Conservation (phyloP, 2,329 filamentous ascomycete species). For the Ophiocordyceps australis region DNA sequence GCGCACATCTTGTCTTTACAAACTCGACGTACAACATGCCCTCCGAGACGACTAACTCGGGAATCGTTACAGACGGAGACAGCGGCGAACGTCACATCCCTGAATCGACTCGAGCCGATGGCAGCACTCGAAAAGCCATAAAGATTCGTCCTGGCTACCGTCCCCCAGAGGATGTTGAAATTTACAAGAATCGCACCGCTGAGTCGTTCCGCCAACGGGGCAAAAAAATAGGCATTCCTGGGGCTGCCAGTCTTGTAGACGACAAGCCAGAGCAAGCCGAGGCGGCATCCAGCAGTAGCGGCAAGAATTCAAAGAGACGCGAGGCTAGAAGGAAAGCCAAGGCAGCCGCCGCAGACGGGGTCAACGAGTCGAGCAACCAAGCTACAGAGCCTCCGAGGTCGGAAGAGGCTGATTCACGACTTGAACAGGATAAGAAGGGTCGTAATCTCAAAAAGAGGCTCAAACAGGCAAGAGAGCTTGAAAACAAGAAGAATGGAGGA, state of each 20-base stretch:
- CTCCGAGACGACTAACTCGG: slow-evolving; percentile 38
- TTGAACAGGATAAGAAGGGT: slow-evolving; percentile 81
- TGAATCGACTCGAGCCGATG: slow-evolving; percentile 70
- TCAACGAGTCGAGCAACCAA: slow-evolving; percentile 7
- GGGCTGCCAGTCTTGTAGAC: slow-evolving; percentile 42
- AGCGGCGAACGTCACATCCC: slow-evolving; percentile 82
- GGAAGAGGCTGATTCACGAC: slow-evolving; percentile 45
- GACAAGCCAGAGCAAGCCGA: slow-evolving; percentile 27
- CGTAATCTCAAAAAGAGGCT: slow-evolving; percentile 88
- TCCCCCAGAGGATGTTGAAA: slow-evolving; percentile 85
- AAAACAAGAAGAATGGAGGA: slow-evolving; percentile 79
- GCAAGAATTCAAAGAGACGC: slow-evolving; percentile 72
- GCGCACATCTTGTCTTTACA: too few relatives aligned
- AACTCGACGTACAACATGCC: slow-evolving; percentile 20
- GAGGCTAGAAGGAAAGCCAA: slow-evolving; percentile 39
- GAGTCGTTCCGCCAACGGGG: slow-evolving; percentile 67
- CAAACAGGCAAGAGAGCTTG: slow-evolving; percentile 78
- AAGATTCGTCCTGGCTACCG: slow-evolving; percentile 85
- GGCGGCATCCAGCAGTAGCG: slow-evolving; percentile 61
- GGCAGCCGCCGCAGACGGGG: slow-evolving; percentile 20
- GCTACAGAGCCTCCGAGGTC: slow-evolving; percentile 7
- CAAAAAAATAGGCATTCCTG: slow-evolving; percentile 45
- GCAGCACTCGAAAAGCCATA: slow-evolving; percentile 84
- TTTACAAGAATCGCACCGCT: slow-evolving; percentile 87
- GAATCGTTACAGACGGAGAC: slow-evolving; percentile 57